Evolutionary conservation across 176 grass and related monocot species (phyloP).

Genomic region (Aegilops speltoides): DNA sequence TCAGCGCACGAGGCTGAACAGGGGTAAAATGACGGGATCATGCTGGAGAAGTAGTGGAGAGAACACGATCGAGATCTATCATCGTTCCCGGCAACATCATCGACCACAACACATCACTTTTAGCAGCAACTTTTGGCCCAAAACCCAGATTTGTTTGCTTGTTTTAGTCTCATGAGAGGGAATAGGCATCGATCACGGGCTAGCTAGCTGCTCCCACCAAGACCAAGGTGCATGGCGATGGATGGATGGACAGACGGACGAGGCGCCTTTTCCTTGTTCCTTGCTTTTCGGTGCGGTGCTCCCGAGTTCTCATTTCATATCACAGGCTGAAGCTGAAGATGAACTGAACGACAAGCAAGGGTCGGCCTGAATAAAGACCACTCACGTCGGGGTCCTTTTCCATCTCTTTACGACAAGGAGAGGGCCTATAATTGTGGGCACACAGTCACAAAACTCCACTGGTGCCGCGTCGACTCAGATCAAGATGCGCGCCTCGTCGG

Average conservation of each 20-base stretch:
- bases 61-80: not conserved
- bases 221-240: not conserved
- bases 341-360: not conserved
- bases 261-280: not conserved
- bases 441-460: conserved; percentile 19
- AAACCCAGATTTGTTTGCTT: not conserved
- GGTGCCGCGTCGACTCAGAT: not conserved
- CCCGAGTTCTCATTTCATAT: not conserved
- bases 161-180: conserved; percentile 9
- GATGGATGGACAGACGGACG: not conserved
- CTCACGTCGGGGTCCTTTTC: not conserved
- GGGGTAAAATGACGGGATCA: conserved; percentile 15
- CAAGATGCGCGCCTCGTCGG: not conserved
- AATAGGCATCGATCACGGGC: not conserved
- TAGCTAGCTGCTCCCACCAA: conserved; percentile 8
- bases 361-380: conserved; percentile 23
- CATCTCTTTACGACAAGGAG: not conserved
- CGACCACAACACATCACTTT: not conserved
- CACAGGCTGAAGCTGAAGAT: not conserved
- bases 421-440: conserved; percentile 17
- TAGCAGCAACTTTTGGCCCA: conserved; percentile 7
- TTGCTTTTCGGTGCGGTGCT: not conserved
- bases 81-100: not conserved
- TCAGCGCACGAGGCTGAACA: not conserved
- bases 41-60: not conserved